phyloP scores from a whole-genome alignment of 768 basidiomycete species.

The Saitozyma sp. region DNA sequence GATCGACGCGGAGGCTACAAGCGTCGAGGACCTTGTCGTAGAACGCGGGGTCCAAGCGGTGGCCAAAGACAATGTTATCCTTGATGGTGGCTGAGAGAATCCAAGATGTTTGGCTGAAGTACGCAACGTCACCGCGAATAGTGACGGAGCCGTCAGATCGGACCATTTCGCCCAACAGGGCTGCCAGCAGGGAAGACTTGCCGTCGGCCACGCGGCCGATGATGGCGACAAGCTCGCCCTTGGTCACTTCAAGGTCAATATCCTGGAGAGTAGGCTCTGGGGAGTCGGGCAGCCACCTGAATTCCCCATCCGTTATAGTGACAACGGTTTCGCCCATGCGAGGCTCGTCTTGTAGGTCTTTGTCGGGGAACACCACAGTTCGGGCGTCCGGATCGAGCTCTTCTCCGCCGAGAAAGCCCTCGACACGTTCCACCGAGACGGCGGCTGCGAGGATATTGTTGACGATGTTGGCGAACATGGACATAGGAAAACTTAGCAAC shows the following conservation, averaged over 20 bases:
- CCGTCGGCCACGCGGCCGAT: conserved; percentile 89
- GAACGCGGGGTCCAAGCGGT: conserved; percentile 73
- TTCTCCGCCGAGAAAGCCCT: conserved; percentile 70
- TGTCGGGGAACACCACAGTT: conserved; percentile 55
- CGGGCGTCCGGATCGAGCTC: conserved; percentile 80
- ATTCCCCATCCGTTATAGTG: conserved; percentile 72
- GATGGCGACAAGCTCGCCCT: conserved; percentile 83
- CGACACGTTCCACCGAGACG: conserved; percentile 77
- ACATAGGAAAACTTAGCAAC: conserved; percentile 48
- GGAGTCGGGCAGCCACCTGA: conserved; percentile 63
- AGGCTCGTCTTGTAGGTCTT: conserved; percentile 31
- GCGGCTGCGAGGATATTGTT: conserved; percentile 76
- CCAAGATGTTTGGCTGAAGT: conserved; percentile 87
- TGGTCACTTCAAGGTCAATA: conserved; percentile 70
- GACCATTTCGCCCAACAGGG: conserved; percentile 84
- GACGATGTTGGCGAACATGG: conserved; percentile 52
- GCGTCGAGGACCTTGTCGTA: conserved; percentile 57
- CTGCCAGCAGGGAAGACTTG: conserved; percentile 60
- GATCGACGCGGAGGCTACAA: conserved; percentile 79
- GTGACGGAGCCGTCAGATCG: conserved; percentile 70
- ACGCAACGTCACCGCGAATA: conserved; percentile 70
- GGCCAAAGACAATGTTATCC: conserved; percentile 89
- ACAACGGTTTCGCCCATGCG: conserved; percentile 61
- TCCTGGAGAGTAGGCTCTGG: conserved; percentile 69
- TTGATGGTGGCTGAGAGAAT: conserved; percentile 80